These are phyloP conservation scores for Penicillium antarcticum DNA, from an alignment of 495 filamentous ascomycete species.

Conservation along the genomic window DNA sequence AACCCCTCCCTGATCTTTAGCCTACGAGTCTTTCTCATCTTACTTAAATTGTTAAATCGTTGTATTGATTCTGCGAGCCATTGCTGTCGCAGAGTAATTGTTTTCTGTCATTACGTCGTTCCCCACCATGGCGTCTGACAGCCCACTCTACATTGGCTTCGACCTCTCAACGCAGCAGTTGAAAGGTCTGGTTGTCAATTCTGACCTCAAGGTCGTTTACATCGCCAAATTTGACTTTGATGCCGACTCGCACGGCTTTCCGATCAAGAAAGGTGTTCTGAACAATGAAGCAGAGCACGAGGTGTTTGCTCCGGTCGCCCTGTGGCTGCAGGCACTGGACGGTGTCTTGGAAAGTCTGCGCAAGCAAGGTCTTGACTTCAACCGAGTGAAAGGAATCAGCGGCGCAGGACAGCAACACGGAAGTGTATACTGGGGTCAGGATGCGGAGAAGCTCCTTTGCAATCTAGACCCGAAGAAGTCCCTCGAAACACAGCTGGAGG, in stretches of 20 bases:
- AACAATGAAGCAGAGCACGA: conserved; percentile 77
- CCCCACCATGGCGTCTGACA: conserved; percentile 32
- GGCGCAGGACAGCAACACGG: conserved; percentile 96
- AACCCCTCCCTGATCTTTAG: too few species aligned
- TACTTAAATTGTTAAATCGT: too few species aligned
- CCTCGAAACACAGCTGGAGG: conserved; percentile 66
- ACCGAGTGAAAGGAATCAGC: conserved; percentile 74
- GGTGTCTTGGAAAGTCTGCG: conserved; percentile 71
- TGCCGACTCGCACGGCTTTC: conserved; percentile 69
- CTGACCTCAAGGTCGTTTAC: conserved; percentile 51
- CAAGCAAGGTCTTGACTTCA: conserved; percentile 71
- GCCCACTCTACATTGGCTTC: conserved; percentile 83
- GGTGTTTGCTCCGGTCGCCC: conserved; percentile 86
- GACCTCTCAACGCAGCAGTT: conserved; percentile 96
- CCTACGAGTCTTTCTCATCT: too few species aligned
- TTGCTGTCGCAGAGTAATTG: neutral
- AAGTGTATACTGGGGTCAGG: conserved; percentile 82
- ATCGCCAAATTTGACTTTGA: conserved; percentile 61
- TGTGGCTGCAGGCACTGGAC: conserved; percentile 93
- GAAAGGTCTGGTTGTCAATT: conserved; percentile 84
- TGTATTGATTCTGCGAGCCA: too few species aligned
- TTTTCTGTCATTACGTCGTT: neutral
- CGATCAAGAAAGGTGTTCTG: conserved; percentile 82
- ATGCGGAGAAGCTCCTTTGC: conserved; percentile 64
- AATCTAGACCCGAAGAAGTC: conserved; percentile 55